Evolutionary conservation across 2,329 filamentous ascomycete species (phyloP).

Genomic region (Diplodia seriata): DNA sequence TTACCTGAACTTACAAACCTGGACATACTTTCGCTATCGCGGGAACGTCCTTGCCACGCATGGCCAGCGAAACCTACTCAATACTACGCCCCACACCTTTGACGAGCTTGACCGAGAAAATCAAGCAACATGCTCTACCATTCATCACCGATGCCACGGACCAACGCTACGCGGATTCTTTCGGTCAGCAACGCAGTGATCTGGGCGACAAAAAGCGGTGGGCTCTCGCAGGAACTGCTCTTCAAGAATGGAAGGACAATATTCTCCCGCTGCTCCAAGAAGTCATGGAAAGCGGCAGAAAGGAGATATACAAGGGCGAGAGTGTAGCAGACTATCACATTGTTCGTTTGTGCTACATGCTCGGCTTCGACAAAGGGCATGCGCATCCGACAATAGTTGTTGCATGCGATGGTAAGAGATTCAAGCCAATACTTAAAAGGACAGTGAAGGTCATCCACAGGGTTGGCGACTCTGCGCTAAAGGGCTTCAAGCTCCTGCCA

Average conservation of each 20-base stretch:
- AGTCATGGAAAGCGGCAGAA: not conserved
- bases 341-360: not conserved
- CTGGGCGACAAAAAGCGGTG: not conserved
- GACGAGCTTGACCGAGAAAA: not conserved
- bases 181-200: not conserved
- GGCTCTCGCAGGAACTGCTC: not conserved
- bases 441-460: not conserved
- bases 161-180: not conserved
- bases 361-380: not conserved
- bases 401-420: not conserved
- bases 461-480: not conserved
- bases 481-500: not conserved
- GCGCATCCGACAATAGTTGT: conserved; percentile 11
- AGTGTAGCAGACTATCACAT: not conserved
- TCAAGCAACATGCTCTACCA: not conserved
- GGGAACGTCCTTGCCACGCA: not conserved
- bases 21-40: too few relatives aligned
- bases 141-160: not conserved
- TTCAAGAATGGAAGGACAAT: not conserved
- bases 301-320: conserved; percentile 1
- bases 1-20: not conserved
- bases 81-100: not conserved
- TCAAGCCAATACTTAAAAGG: not conserved
- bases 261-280: not conserved
- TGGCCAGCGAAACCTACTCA: not conserved